These are phyloP conservation scores for Sordariomycetes sp. DNA, from an alignment of 2,329 filamentous ascomycete species.

Conservation along the genomic window DNA sequence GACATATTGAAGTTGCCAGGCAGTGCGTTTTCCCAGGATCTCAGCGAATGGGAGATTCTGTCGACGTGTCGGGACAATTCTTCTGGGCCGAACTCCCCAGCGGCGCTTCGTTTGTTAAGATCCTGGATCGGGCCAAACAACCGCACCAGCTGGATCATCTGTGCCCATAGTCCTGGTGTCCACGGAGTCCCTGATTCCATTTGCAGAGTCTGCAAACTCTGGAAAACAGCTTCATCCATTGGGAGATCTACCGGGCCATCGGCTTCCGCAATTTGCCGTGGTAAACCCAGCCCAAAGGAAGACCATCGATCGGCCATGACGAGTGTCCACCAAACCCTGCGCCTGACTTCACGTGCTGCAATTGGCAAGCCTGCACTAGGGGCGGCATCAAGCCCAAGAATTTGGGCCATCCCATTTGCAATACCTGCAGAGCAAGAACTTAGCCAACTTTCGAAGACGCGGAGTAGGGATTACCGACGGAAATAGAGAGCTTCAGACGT, in stretches of 20 bases:
- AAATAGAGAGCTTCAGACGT: too few relatives aligned
- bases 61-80: constrained; percentile 4
- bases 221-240: constrained; percentile 17
- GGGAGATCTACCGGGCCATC: constrained; percentile 6
- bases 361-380: neutral
- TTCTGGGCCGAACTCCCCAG: constrained; percentile 4
- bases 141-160: constrained; percentile 20
- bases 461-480: too few relatives aligned
- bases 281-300: constrained; percentile 8
- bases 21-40: constrained; percentile 8
- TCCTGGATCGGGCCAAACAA: constrained; percentile 22
- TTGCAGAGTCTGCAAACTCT: constrained; percentile 6
- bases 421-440: too few relatives aligned
- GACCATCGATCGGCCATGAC: constrained; percentile 11
- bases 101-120: constrained; percentile 17
- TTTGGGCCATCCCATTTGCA: constrained; percentile 6
- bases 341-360: constrained; percentile 5
- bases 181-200: constrained; percentile 2
- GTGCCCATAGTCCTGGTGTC: constrained; percentile 21
- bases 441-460: too few relatives aligned
- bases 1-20: constrained; percentile 5
- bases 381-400: constrained; percentile 4
- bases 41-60: constrained; percentile 5
- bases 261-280: constrained; percentile 6
- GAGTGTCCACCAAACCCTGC: constrained; percentile 9